Conservation (phyloP, 371 early-diverging fungal species). For the Saksenaea vasiformis region DNA sequence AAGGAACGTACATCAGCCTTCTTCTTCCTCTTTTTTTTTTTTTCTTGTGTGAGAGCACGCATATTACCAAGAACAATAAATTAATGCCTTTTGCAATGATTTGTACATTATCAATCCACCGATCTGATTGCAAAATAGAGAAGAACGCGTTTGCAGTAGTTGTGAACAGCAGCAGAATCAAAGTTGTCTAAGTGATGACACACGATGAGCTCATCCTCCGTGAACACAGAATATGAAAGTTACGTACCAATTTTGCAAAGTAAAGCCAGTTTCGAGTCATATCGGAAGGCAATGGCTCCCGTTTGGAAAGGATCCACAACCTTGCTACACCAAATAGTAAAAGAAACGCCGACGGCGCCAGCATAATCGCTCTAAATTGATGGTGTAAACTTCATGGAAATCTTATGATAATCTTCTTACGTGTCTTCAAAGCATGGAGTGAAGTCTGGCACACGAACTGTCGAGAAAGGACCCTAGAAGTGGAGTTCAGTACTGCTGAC, state of each 20-base stretch:
- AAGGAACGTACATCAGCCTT: constrained; percentile 14
- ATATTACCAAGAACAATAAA: constrained; percentile 37
- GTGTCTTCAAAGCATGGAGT: constrained; percentile 78
- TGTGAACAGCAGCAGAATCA: constrained; percentile 29
- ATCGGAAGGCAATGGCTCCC: constrained; percentile 34
- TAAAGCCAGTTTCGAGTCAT: constrained; percentile 54
- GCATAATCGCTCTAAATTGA: constrained; percentile 32
- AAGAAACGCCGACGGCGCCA: constrained; percentile 51
- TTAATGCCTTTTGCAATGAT: constrained; percentile 28
- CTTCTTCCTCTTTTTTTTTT: no score
- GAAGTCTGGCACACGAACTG: constrained; percentile 62
- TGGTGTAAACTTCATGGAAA: background rate
- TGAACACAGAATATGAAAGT: background rate
- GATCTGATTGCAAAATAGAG: constrained; percentile 14
- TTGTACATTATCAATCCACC: constrained; percentile 45
- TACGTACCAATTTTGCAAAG: constrained; percentile 54
- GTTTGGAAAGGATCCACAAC: constrained; percentile 43
- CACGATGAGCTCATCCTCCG: background rate
- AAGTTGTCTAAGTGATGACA: constrained; percentile 21
- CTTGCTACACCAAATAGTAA: constrained; percentile 52
- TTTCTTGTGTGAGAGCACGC: constrained; percentile 4
- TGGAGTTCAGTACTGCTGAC: background rate
- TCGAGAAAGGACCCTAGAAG: constrained; percentile 69
- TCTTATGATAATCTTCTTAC: constrained; percentile 27
- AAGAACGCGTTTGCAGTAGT: constrained; percentile 14